Base-by-base conservation (phyloP, 768 basidiomycete species). In the Phylloporus sp. region DNA sequence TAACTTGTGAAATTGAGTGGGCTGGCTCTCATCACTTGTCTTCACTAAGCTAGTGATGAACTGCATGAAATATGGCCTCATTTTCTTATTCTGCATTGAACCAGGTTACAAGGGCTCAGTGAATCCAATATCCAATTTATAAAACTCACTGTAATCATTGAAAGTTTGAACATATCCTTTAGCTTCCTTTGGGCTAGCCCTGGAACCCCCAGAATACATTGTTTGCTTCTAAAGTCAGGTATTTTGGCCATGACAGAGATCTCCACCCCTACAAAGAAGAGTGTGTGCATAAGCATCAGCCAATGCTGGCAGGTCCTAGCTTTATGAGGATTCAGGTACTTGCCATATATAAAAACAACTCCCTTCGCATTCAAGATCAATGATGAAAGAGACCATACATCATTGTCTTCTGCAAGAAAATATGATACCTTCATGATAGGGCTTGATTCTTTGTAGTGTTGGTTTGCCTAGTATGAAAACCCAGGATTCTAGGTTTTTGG, bases 121-220 rank as follows among this genome's bases (percentile, higher is more conserved):
- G n/a, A n/a, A n/a, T n/a, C n/a, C n/a, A n/a, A n/a, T n/a, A n/a
- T n/a, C n/a, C n/a, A n/a, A n/a, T n/a, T n/a, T n/a, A n/a, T n/a
- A n/a, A 38, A 14, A 23, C 49, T 45, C 15, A 15, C 44, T 20
- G 15, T 50, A 20, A 52, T 33, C 42, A 54, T 50, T 2, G 21
- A 48, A 14, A 42, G 24, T 35, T 48, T 24, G 8, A 51, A 54
- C 46, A 54, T 54, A 34, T 52, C 50, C 35, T 54, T 52, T 4
- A 52, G 35, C 21, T 41, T 44, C 13, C 20, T 51, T 26, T 18
- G 7, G 18, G 4, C 17, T 8, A 46, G 15, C 18, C 38, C 37
- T 27, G 40, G 49, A 38, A 50, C 18, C 1, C 41, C 49, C 17
- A 31, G 41, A 20, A 43, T 38, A 0, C 6, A 2, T 23, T 43